Percentiles rank a stretch among this genome's conserved stretches.
These are phyloP conservation scores for Musa acuminata DNA, from an alignment of 176 grass and related monocot species.

Conservation along the genomic window DNA sequence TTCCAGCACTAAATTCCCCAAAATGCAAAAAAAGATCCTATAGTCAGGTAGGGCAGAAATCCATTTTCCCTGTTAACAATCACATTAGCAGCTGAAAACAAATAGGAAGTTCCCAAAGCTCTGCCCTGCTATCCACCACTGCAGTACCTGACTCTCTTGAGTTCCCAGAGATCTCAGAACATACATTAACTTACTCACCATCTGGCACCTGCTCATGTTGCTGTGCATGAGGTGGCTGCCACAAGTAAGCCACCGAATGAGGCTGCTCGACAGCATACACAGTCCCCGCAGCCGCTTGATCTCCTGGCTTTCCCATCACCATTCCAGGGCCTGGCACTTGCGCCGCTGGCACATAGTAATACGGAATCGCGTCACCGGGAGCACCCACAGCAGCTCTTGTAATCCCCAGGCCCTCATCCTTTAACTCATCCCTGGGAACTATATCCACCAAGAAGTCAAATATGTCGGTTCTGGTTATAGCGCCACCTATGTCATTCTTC, in stretches of 20 bases:
- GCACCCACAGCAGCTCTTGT: neutral
- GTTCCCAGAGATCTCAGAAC: neutral
- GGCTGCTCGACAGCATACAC: slow-evolving; percentile 24
- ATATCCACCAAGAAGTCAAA: neutral
- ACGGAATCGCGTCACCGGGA: neutral
- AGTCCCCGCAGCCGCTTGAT: neutral
- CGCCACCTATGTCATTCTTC: slow-evolving; percentile 38
- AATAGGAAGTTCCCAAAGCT: neutral
- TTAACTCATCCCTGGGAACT: too few relatives aligned
- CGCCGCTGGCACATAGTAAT: slow-evolving; percentile 14
- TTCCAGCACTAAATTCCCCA: too few relatives aligned
- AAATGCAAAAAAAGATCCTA: too few relatives aligned
- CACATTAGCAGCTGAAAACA: too few relatives aligned
- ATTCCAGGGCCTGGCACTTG: slow-evolving; percentile 25
- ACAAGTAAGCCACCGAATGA: slow-evolving; percentile 25
- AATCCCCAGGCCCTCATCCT: neutral
- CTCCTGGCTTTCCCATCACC: neutral
- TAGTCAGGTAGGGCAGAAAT: too few relatives aligned
- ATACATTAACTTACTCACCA: neutral
- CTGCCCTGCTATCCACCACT: too few relatives aligned
- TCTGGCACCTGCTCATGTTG: neutral
- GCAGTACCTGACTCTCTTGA: neutral
- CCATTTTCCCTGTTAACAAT: too few relatives aligned
- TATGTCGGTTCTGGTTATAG: slow-evolving; percentile 36
- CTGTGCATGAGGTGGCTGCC: slow-evolving; percentile 25